Conservation (phyloP, 306 rosid species). For the Quercus engelmannii region DNA sequence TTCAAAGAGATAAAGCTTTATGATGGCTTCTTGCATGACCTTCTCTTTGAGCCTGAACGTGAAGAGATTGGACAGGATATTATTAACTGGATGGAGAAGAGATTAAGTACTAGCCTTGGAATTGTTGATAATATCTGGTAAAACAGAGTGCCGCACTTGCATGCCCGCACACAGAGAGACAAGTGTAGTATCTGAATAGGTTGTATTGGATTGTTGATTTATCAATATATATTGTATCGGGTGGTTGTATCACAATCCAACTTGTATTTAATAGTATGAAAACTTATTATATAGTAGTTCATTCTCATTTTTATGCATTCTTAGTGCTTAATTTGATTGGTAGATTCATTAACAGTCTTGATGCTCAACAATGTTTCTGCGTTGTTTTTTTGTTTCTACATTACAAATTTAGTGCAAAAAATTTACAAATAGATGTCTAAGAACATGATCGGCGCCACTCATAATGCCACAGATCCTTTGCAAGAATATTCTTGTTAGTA, state of each 20-base stretch:
- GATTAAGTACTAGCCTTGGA: conserved; percentile 26
- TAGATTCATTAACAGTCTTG: too few relatives aligned
- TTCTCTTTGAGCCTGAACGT: conserved; percentile 91
- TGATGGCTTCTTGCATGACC: conserved; percentile 91
- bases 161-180: neutral
- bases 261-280: conserved; percentile 3
- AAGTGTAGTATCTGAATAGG: neutral
- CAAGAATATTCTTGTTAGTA: too few relatives aligned
- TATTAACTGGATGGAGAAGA: conserved; percentile 83
- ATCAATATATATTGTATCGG: neutral
- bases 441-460: too few relatives aligned
- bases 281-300: neutral
- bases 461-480: too few relatives aligned
- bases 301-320: neutral
- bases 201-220: neutral
- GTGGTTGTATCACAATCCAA: conserved; percentile 12
- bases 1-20: conserved; percentile 86
- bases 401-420: too few relatives aligned
- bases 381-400: too few relatives aligned
- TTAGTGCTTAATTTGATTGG: too few relatives aligned
- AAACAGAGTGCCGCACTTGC: neutral
- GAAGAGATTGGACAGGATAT: conserved; percentile 81
- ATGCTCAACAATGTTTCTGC: too few relatives aligned
- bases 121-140: conserved; percentile 13
- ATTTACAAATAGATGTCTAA: too few relatives aligned